A percentile compares a stretch with the other conserved stretches of the same genome.
Conservation (phyloP, 768 basidiomycete species). For the Suillus weaverae region DNA sequence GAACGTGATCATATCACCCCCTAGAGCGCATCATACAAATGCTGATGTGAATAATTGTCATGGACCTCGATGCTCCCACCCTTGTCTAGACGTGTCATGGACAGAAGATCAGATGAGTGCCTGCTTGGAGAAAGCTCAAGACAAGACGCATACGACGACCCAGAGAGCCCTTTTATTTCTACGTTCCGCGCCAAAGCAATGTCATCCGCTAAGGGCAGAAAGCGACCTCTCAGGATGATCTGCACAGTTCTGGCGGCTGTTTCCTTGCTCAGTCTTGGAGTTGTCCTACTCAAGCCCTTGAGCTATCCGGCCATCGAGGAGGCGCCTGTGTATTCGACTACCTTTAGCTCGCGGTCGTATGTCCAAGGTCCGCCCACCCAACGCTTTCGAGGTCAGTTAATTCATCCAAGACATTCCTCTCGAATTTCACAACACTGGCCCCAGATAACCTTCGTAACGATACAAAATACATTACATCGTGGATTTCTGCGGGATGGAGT, state of each 20-base stretch:
- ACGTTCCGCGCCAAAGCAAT: not conserved
- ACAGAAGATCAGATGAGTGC: slow-evolving; percentile 8
- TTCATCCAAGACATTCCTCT: not conserved
- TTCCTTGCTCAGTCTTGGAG: slow-evolving; percentile 25
- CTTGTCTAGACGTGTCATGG: slow-evolving; percentile 6
- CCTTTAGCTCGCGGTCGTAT: slow-evolving; percentile 10
- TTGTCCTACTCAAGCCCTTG: slow-evolving; percentile 5
- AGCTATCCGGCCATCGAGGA: not conserved
- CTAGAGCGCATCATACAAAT: not conserved
- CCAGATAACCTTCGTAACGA: slow-evolving; percentile 64
- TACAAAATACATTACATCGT: slow-evolving; percentile 67
- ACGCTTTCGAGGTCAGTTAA: slow-evolving; percentile 52
- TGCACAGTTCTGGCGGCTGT: slow-evolving; percentile 26
- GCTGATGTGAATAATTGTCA: not conserved
- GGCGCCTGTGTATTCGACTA: not conserved
- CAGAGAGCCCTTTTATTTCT: slow-evolving; percentile 9
- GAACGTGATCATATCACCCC: not conserved
- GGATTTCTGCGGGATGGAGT: slow-evolving; percentile 81
- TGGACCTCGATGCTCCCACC: not conserved
- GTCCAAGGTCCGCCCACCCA: slow-evolving; percentile 52
- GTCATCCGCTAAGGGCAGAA: not conserved
- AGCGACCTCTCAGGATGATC: not conserved
- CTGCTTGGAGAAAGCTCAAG: not conserved
- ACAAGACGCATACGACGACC: slow-evolving; percentile 2
- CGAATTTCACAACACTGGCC: not conserved